These are phyloP conservation scores for Neurospora pannonica DNA, from an alignment of 495 filamentous ascomycete genomes.

Conservation along the genomic window DNA sequence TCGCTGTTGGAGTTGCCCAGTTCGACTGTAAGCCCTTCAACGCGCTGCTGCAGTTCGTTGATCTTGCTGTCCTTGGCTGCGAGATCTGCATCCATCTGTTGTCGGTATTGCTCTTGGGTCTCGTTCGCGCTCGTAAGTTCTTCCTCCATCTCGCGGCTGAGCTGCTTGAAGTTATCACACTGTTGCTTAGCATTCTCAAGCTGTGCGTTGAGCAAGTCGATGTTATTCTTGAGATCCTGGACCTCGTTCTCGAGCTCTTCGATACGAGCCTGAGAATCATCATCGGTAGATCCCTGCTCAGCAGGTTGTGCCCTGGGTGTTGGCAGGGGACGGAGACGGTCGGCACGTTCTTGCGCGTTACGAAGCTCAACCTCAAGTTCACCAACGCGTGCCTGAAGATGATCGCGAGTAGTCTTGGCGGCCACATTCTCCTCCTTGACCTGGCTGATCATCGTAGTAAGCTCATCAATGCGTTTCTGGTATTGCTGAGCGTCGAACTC, in stretches of 20 bases:
- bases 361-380: constrained; percentile 81
- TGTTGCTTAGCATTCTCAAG: constrained; percentile 69
- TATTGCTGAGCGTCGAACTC: constrained; percentile 81
- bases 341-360: constrained; percentile 76
- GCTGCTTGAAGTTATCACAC: constrained; percentile 79
- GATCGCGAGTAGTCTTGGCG: constrained; percentile 75
- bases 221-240: constrained; percentile 69
- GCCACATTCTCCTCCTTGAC: constrained; percentile 75
- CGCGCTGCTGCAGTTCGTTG: constrained; percentile 65
- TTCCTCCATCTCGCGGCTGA: constrained; percentile 82
- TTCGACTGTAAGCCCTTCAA: constrained; percentile 74
- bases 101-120: constrained; percentile 73
- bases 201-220: constrained; percentile 66
- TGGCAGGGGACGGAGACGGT: constrained; percentile 64
- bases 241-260: constrained; percentile 78
- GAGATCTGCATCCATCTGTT: constrained; percentile 68
- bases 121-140: constrained; percentile 70
- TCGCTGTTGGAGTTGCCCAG: constrained; percentile 70
- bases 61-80: constrained; percentile 67
- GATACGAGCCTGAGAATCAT: constrained; percentile 54
- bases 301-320: constrained; percentile 44
- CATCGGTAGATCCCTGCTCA: constrained; percentile 37
- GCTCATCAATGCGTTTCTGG: constrained; percentile 82
- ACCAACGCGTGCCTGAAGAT: constrained; percentile 76
- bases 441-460: constrained; percentile 65